These are phyloP conservation scores for Trichoderma cornu-damae DNA, from an alignment of 2,329 filamentous ascomycete species.

Conservation along the genomic window DNA sequence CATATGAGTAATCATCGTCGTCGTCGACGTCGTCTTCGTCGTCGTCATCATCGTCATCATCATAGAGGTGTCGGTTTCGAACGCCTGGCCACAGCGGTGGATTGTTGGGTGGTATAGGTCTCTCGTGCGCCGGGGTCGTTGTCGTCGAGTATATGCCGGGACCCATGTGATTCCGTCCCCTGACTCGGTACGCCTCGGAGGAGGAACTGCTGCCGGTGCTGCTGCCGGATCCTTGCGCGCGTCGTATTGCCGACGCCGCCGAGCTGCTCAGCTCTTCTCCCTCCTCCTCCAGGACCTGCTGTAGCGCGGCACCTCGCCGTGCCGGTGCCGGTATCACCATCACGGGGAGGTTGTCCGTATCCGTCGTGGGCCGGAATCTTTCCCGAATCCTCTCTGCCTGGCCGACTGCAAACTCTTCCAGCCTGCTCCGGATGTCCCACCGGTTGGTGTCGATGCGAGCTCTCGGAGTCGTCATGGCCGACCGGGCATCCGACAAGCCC, in stretches of 20 bases:
- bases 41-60: constrained; percentile 34
- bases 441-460: constrained; percentile 25
- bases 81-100: constrained; percentile 44
- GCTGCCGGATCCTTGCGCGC: constrained; percentile 20
- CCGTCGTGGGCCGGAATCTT: constrained; percentile 48
- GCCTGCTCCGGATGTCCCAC: constrained; percentile 53
- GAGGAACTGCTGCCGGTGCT: constrained; percentile 26
- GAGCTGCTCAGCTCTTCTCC: constrained; percentile 23
- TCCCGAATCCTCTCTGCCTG: constrained; percentile 58
- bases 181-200: not conserved
- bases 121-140: constrained; percentile 22
- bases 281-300: constrained; percentile 54
- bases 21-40: too few species aligned
- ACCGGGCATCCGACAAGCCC: constrained; percentile 4
- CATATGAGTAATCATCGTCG: constrained; percentile 33
- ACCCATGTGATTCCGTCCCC: not conserved
- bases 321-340: constrained; percentile 58
- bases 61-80: constrained; percentile 29
- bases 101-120: constrained; percentile 29
- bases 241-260: constrained; percentile 13
- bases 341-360: constrained; percentile 52
- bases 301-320: constrained; percentile 51
- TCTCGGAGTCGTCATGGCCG: constrained; percentile 1
- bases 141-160: constrained; percentile 19
- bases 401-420: constrained; percentile 57